Evolutionary conservation across 2,329 filamentous ascomycete species (phyloP).

Genomic region (Lachnellula subtilissima): DNA sequence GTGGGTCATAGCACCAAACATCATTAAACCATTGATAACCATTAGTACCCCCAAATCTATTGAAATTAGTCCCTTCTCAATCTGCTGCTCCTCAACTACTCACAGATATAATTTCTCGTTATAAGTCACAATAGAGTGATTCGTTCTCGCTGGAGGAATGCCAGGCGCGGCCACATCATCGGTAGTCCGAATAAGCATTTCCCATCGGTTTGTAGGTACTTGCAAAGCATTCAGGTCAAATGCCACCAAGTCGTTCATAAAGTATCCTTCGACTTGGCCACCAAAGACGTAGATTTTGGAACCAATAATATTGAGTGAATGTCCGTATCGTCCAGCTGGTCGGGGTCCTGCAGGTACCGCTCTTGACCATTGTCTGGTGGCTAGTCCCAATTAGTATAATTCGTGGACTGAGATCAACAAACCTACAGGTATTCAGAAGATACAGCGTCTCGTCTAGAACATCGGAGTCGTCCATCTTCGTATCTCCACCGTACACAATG

Average conservation of each 20-base stretch:
- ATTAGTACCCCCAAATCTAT: conserved; percentile 93
- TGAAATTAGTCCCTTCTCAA: conserved; percentile 14
- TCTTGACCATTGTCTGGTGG: conserved; percentile 95
- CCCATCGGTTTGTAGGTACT: conserved; percentile 87
- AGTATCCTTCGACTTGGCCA: conserved; percentile 93
- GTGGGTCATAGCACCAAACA: conserved; percentile 92
- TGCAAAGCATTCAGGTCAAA: conserved; percentile 96
- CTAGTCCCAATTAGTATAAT: conserved; percentile 42
- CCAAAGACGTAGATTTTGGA: conserved; percentile 98
- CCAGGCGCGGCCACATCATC: conserved; percentile 58
- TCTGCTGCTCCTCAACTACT: conserved; percentile 34
- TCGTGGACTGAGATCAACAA: neutral
- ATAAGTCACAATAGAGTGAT: conserved; percentile 86
- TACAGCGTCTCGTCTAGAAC: conserved; percentile 92
- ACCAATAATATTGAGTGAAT: conserved; percentile 91
- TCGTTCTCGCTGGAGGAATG: conserved; percentile 84
- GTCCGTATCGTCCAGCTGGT: conserved; percentile 88
- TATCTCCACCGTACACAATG: conserved; percentile 97
- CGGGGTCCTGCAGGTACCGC: conserved; percentile 81
- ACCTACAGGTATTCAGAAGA: conserved; percentile 92
- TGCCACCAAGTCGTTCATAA: conserved; percentile 94
- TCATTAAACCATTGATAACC: conserved; percentile 98
- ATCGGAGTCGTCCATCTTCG: conserved; percentile 91
- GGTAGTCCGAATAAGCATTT: conserved; percentile 76
- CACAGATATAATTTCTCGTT: conserved; percentile 93